phyloP scores from a whole-genome alignment of 1,284 basidiomycete species.

The Ganoderma boninense region DNA sequence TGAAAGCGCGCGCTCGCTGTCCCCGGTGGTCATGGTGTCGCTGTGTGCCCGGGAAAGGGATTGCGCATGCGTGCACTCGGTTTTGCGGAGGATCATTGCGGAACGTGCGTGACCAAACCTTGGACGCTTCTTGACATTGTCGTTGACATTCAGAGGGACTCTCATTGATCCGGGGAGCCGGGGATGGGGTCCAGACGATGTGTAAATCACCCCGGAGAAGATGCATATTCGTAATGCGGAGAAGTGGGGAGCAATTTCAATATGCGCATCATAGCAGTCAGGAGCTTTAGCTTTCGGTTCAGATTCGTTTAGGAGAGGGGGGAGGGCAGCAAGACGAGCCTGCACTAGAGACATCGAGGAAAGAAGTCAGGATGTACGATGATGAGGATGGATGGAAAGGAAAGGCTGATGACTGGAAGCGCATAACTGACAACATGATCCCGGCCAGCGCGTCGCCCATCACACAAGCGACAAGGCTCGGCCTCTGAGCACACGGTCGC shows the following conservation, averaged over 20 bases:
- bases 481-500: background rate
- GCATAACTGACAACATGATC: background rate
- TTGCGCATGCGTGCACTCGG: background rate
- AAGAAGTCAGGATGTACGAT: background rate
- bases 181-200: background rate
- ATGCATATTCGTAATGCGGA: background rate
- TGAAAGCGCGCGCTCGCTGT: background rate
- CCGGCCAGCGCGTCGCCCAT: background rate
- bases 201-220: conserved; percentile 1
- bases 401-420: background rate
- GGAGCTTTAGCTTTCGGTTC: background rate
- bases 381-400: background rate
- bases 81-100: conserved; percentile 7
- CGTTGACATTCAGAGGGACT: background rate
- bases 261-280: background rate
- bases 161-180: background rate
- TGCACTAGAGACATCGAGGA: background rate
- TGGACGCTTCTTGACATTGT: background rate
- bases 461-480: background rate
- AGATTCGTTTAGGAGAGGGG: background rate
- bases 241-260: background rate
- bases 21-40: background rate
- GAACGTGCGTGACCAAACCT: background rate
- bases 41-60: background rate
- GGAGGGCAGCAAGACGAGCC: background rate